Evolutionary conservation across 371 early-diverging fungal genomes (phyloP).

Genomic region (Apophysomyces trapeziformis): DNA sequence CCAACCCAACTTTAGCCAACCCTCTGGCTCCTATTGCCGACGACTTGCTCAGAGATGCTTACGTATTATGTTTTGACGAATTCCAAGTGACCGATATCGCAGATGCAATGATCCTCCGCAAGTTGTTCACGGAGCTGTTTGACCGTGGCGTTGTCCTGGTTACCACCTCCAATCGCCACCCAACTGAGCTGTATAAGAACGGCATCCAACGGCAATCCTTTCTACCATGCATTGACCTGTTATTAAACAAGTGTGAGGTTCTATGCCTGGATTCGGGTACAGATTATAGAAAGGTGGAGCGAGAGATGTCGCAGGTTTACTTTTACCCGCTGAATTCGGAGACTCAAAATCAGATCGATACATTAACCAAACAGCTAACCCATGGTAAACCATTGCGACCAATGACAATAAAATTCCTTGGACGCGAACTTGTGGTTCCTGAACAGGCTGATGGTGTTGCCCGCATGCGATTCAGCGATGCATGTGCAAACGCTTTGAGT

Average conservation of each 20-base stretch:
- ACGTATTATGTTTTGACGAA: conserved; percentile 95
- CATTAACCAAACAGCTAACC: conserved; percentile 38
- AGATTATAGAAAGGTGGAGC: conserved; percentile 80
- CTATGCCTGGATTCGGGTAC: conserved; percentile 86
- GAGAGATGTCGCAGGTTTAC: conserved; percentile 61
- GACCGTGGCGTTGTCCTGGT: conserved; percentile 89
- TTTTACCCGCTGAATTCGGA: conserved; percentile 64
- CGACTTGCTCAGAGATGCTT: conserved; percentile 78
- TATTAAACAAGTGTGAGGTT: conserved; percentile 82
- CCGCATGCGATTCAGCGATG: conserved; percentile 75
- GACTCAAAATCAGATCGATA: conserved; percentile 48
- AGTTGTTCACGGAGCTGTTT: conserved; percentile 82
- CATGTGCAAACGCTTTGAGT: conserved; percentile 83
- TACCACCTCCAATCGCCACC: conserved; percentile 94
- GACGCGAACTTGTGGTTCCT: conserved; percentile 70
- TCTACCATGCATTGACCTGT: conserved; percentile 86
- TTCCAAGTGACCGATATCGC: conserved; percentile 97
- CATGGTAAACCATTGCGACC: conserved; percentile 37
- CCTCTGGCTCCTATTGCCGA: conserved; percentile 84
- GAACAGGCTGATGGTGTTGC: conserved; percentile 72
- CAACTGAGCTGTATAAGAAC: conserved; percentile 92
- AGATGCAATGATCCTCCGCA: conserved; percentile 94
- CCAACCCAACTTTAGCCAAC: conserved; percentile 57
- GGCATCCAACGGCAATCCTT: conserved; percentile 93
- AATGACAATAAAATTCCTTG: conserved; percentile 70